These are phyloP conservation scores for Diaporthe ampelina DNA, from an alignment of 2,329 filamentous ascomycete species.

Conservation along the genomic window DNA sequence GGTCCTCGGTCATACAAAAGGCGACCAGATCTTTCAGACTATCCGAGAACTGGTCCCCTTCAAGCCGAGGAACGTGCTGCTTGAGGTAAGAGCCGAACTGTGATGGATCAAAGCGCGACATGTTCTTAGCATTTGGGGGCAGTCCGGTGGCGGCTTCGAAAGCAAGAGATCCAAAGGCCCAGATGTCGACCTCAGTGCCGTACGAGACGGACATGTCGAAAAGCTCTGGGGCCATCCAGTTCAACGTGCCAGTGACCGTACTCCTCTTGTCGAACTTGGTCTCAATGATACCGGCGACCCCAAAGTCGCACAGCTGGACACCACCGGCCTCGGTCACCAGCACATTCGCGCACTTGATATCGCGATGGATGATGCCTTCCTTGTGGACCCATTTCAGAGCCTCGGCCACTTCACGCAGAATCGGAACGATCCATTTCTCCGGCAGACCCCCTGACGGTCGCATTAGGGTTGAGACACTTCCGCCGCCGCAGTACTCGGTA, in stretches of 20 bases:
- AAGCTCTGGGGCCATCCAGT: constrained; percentile 90
- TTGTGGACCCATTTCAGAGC: constrained; percentile 77
- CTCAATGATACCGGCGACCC: constrained; percentile 84
- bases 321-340: constrained; percentile 82
- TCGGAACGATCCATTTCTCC: constrained; percentile 79
- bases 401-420: constrained; percentile 75
- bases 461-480: constrained; percentile 82
- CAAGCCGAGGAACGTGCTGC: constrained; percentile 75
- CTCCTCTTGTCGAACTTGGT: constrained; percentile 82
- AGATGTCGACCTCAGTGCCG: constrained; percentile 83
- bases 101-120: constrained; percentile 58
- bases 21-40: constrained; percentile 78
- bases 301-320: constrained; percentile 88
- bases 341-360: constrained; percentile 84
- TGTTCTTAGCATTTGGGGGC: constrained; percentile 76
- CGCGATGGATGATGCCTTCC: constrained; percentile 78
- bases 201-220: constrained; percentile 75
- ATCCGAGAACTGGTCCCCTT: constrained; percentile 79
- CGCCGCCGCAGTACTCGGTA: constrained; percentile 87
- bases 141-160: constrained; percentile 85
- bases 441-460: constrained; percentile 74
- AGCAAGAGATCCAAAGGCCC: constrained; percentile 86
- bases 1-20: constrained; percentile 79
- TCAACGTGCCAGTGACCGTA: constrained; percentile 84
- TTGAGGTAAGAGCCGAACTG: constrained; percentile 71